Evolutionary conservation across 2,329 filamentous ascomycete species (phyloP), one percentile per base, ranked within the genome.

Genomic region (Paradendryphiella salina): DNA sequence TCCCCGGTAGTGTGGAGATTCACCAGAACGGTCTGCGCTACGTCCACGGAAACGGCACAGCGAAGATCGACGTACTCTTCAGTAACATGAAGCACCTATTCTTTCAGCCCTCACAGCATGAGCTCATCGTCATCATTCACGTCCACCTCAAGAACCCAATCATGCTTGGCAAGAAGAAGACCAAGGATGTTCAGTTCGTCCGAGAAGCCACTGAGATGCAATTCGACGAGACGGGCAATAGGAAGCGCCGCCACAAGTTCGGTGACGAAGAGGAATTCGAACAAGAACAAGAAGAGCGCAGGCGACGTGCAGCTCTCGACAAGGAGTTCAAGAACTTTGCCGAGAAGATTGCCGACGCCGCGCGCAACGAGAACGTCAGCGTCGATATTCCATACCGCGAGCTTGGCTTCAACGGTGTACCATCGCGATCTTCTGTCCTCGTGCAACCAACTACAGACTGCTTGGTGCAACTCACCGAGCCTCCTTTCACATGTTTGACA

Each of bases 1-100:
- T 99, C 23, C 89, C 94, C 36, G 94, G 94, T 67, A 91, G 94
- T 71, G 87, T 99, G 32, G 93, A 97, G 75, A 96, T 99, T 42
- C 94, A 99, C 75, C 92, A 97, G 69, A 99, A 99, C 66, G 94
- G 94, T 92, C 88, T 99, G 50, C 89, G 94, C 54, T 99, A 99
- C 73, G 69, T 73, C 82, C 93, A 77, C 89, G 90, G 44, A 85
- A 89, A 45, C 78, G 95, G 58, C 86, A 88, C 72, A 17, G 88
- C 94, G 63, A 84, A 87, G 64, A 90, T 99, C 40, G 94, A 99
- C 66, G 86, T 99, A 45, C 82, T 99, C 1, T 99, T 99, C 80
- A 95, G 90, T 77, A 99, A 99, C 76, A 90, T 99, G 72, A 95
- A 96, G 74, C 94, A 99, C 71, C 81, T 99, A 2, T 99, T 99